Percentiles rank a stretch among this genome's conserved stretches.
These are phyloP conservation scores for Sanghuangporus baumii DNA, from an alignment of 1,284 basidiomycete genomes.

Conservation along the genomic window DNA sequence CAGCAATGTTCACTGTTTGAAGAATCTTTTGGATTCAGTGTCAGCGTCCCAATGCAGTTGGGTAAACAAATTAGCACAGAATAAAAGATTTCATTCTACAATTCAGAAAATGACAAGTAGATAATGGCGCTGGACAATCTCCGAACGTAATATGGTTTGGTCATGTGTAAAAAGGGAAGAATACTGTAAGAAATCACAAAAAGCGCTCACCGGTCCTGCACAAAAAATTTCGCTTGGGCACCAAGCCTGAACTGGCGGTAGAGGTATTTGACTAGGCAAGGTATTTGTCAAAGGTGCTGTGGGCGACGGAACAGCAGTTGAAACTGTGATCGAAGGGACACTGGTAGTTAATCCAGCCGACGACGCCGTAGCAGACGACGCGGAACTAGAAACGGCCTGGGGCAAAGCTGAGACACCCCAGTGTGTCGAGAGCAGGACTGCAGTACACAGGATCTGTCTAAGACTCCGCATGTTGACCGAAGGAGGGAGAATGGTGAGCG, in stretches of 20 bases:
- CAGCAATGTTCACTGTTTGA: slow-evolving; percentile 80
- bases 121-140: background rate
- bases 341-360: slow-evolving; percentile 15
- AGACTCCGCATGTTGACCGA: background rate
- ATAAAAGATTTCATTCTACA: background rate
- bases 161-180: background rate
- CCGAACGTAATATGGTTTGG: background rate
- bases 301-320: slow-evolving; percentile 64
- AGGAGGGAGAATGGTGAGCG: background rate
- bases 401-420: slow-evolving; percentile 2
- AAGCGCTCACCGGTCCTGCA: slow-evolving; percentile 58
- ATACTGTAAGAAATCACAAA: background rate
- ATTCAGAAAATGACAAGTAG: background rate
- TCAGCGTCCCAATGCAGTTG: background rate
- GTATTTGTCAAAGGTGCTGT: slow-evolving; percentile 46
- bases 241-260: slow-evolving; percentile 74
- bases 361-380: slow-evolving; percentile 16
- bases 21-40: slow-evolving; percentile 42
- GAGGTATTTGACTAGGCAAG: slow-evolving; percentile 61
- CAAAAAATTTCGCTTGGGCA: slow-evolving; percentile 82
- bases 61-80: background rate
- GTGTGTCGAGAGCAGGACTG: slow-evolving; percentile 1
- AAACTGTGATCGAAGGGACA: slow-evolving; percentile 35
- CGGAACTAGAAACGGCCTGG: slow-evolving; percentile 6
- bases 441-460: background rate